Evolutionary conservation across 139 green algal species (phyloP), one percentile per base, ranked within the genome.

Genomic region (Nannochloris sp.): DNA sequence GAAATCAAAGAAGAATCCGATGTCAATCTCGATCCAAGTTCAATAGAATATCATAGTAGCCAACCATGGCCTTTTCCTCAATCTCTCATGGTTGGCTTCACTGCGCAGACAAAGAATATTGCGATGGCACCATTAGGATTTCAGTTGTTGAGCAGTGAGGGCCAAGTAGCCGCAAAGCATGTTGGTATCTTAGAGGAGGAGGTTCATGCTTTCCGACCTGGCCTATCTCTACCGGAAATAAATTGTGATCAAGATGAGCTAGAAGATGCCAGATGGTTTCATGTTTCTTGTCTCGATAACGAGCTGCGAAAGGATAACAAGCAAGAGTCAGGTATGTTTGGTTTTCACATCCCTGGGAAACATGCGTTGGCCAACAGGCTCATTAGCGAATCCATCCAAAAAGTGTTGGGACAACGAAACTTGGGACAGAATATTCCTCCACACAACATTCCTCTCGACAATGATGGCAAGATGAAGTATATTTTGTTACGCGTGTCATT

Each of bases 61-160:
- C 85, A 96, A 78, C 89, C 89, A 1, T 96, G 89, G 89, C 89
- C 89, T 25, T 95, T 95, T 70, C 87, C 89, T 0, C 68, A 75
- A 3, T 85, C 72, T 31, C 76, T 95, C 25, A 96, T 96, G 89
- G 62, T 95, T 4, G 88, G 78, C 11, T 95, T 92, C 65, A 62
- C 58, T 2, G 83, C 67, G 5, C 45, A 61, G 17, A 44, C 57
- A 46, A 16, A 5, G 58, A 28, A 33, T 33, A 36, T 26, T 20
- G 28, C 26, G 53, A 5, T 14, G 2, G 36, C 56, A 25, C 13
- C 31, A 23, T 48, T n/a, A 26, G 20, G 40, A 6, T 17, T 31
- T 25, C 2, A 29, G 11, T 10, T 28, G 45, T 58, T 66, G 44
- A 49, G 12, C 43, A 31, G 26, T 5, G 20, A 48, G 28, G 67